Evolutionary conservation across 495 filamentous ascomycete genomes (phyloP).

Genomic region (Penicillium longicatenatum): DNA sequence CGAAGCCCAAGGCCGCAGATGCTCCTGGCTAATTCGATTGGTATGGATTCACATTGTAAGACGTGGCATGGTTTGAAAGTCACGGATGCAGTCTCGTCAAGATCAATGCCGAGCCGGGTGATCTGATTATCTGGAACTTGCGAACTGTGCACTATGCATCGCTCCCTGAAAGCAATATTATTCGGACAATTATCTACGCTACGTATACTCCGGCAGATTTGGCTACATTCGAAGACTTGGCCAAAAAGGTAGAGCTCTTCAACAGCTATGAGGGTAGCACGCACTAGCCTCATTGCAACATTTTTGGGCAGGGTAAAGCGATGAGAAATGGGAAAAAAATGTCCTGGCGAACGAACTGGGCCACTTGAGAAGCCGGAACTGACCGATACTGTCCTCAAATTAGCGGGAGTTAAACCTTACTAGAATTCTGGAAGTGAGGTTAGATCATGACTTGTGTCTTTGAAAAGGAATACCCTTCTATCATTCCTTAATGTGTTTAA

Average conservation of each 20-base stretch:
- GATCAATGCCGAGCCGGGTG: conserved; percentile 33
- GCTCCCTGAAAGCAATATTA: conserved; percentile 12
- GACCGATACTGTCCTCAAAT: conserved; percentile 10
- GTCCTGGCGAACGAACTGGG: conserved; percentile 10
- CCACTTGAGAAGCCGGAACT: conserved; percentile 15
- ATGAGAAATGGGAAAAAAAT: not conserved
- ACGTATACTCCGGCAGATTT: conserved; percentile 33
- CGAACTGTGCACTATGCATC: conserved; percentile 31
- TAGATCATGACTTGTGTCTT: too few species aligned
- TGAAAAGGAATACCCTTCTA: too few species aligned
- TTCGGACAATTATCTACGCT: conserved; percentile 29
- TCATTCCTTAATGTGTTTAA: too few species aligned
- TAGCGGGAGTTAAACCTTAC: conserved; percentile 11
- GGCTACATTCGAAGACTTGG: conserved; percentile 24
- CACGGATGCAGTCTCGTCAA: conserved; percentile 23
- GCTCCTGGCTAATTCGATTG: not conserved
- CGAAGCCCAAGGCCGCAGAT: not conserved
- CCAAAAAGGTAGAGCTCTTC: conserved; percentile 26
- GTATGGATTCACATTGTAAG: not conserved
- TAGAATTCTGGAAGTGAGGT: not conserved
- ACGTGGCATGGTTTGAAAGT: conserved; percentile 3
- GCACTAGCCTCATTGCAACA: conserved; percentile 36
- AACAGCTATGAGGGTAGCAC: conserved; percentile 28
- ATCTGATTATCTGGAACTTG: conserved; percentile 38
- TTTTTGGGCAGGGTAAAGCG: conserved; percentile 5